A percentile compares a stretch with the other conserved stretches of the same genome.
These are phyloP conservation scores for Mucor racemosus DNA, from an alignment of 371 early-diverging fungal species.

Conservation along the genomic window DNA sequence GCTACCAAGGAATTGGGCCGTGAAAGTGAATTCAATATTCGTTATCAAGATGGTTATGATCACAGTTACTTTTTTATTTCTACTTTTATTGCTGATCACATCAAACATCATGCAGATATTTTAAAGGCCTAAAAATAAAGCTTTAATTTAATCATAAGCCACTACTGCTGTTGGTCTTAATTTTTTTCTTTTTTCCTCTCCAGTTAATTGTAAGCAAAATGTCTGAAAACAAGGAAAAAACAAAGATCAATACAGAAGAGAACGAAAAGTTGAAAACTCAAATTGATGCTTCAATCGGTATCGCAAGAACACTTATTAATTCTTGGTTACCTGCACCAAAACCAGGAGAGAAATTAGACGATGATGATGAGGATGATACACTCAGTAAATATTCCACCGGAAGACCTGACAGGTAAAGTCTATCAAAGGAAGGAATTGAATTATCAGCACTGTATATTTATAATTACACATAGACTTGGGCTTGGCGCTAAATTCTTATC, in stretches of 20 bases:
- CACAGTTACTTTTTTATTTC: conserved; percentile 86
- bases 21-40: conserved; percentile 57
- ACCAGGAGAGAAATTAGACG: conserved; percentile 40
- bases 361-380: conserved; percentile 39
- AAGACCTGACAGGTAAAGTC: conserved; percentile 50
- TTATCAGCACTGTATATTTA: too few relatives aligned
- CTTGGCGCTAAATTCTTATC: conserved; percentile 65
- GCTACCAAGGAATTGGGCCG: conserved; percentile 45
- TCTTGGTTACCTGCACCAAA: conserved; percentile 53
- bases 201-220: background rate
- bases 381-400: conserved; percentile 42
- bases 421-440: too few relatives aligned
- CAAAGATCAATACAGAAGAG: conserved; percentile 33
- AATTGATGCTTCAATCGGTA: conserved; percentile 53
- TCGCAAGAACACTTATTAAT: conserved; percentile 46
- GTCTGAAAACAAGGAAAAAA: conserved; percentile 14
- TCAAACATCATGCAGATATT: conserved; percentile 72
- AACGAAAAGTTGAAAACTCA: conserved; percentile 54
- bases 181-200: conserved; percentile 10
- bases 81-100: conserved; percentile 80
- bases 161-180: background rate
- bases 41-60: conserved; percentile 83
- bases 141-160: background rate
- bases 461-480: conserved; percentile 44
- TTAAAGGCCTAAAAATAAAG: conserved; percentile 33